Evolutionary conservation across 768 basidiomycete species (phyloP), one percentile per base, ranked within the genome.

Genomic region (Cystobasidium ongulense): DNA sequence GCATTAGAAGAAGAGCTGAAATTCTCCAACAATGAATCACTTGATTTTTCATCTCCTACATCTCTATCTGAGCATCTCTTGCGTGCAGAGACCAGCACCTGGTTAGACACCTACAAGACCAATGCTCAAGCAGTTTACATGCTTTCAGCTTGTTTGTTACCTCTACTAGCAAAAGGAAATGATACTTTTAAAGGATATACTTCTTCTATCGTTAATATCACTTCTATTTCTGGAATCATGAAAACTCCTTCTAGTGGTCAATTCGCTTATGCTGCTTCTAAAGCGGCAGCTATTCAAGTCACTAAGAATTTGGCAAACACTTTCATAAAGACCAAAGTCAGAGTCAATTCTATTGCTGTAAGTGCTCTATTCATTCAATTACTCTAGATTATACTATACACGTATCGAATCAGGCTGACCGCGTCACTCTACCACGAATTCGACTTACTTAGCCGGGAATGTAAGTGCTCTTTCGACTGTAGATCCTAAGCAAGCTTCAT

Each of bases 161-260:
- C 67, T 33, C 36, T 70, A 31, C 59, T 70, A 3, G 46, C 31
- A 1, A 70, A 70, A 39, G 43, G 46, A 10, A 33, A 65, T 21
- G 67, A 70, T 8, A 35, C 43, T 17, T 35, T 53, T 25, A 52
- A 29, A 33, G 67, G 67, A 7, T 70, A 59, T 35, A 53, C 67
- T 27, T 54, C 43, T 52, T 36, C 38, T 31, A 59, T 70, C 25
- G 38, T 70, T 53, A 70, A 70, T 43, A 70, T 70, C 25, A 53
- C 67, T 4, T 53, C 46, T 31, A 70, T 70, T 31, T 53, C 46
- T 17, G 67, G 67, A 10, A 46, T 70, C 5, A 59, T 70, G 46
- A 70, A 70, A 52, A 41, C 33, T 5, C 53, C 67, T 52, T 29
- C 43, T 10, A 29, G 23, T 29, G 46, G 53, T 2, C 67, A 70